Evolutionary conservation across 805 yeast genomes (phyloP), one percentile per base, ranked within the genome.

Genomic region (Candida wancherniae): DNA sequence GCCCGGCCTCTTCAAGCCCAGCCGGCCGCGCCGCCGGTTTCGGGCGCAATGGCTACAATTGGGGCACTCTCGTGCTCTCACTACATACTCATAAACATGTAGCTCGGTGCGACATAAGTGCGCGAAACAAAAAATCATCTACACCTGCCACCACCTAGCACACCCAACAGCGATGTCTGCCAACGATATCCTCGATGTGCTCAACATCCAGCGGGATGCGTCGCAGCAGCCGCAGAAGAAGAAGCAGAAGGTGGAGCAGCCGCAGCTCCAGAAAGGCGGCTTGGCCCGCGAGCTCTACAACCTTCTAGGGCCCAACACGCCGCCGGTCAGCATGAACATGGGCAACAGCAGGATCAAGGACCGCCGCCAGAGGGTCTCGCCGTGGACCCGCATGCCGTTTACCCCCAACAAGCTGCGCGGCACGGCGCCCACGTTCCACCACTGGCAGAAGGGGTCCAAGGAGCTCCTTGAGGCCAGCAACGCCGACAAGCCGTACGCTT

Each of bases 261-360:
- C 34, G 16, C 35, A 28, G 24, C 39, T 36, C 40, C 48, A 11
- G 37, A 47, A 68, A 26, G 64, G 77, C 2, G 95, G 95, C 15
- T 82, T 90, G 75, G 88, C 84, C 40, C 72, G 97, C 45, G 98
- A 92, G 54, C 64, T 92, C 32, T 88, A 82, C 57, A 83, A 82
- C 42, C 68, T 94, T 31, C 64, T 92, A 23, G 98, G 99, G 4
- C 88, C 92, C 22, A 86, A 86, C 55, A 77, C 94, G 2, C 96
- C 98, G 1, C 88, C 97, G 0, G 74, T 64, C n/a, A 56, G 41
- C 34, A 34, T 66, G n/a, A 43, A 44, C 14, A 23, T 49, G 13
- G 47, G 45, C 4, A 35, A 45, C 22, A 39, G 39, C 10, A n/a
- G 72, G 71, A n/a, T 66, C 67, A 81, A 80, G 41, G 84, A 79